Evolutionary conservation across 768 basidiomycete species (phyloP).

Genomic region (Lactifluus rugatus): DNA sequence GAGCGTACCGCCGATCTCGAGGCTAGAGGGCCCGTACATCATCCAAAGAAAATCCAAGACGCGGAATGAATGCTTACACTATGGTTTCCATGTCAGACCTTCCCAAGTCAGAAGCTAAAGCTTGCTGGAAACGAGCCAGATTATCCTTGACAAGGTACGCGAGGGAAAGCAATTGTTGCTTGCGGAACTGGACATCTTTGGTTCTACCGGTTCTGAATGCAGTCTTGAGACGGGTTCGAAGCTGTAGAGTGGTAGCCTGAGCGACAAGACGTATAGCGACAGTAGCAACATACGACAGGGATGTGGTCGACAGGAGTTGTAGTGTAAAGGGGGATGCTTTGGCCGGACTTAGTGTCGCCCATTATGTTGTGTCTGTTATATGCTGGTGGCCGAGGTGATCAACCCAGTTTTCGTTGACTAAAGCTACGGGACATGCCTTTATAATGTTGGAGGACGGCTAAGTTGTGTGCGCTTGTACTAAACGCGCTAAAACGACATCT

Average conservation of each 20-base stretch:
- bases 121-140: slow-evolving; percentile 43
- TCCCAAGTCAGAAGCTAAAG: slow-evolving; percentile 54
- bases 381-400: neutral
- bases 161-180: slow-evolving; percentile 66
- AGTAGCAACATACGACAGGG: slow-evolving; percentile 16
- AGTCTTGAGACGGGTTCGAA: slow-evolving; percentile 43
- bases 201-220: slow-evolving; percentile 59
- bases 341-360: neutral
- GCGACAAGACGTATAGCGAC: neutral
- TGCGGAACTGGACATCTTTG: slow-evolving; percentile 56
- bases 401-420: neutral
- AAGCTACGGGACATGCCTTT: neutral
- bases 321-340: slow-evolving; percentile 1
- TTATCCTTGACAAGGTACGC: slow-evolving; percentile 72
- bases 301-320: slow-evolving; percentile 23
- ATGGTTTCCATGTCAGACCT: slow-evolving; percentile 50
- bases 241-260: slow-evolving; percentile 29
- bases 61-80: slow-evolving; percentile 30
- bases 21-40: slow-evolving; percentile 30
- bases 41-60: neutral
- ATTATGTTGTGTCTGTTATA: neutral
- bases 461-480: neutral
- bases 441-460: no score
- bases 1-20: slow-evolving; percentile 51
- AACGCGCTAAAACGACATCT: neutral